phyloP scores from a whole-genome alignment of 164 flowering plant genomes.

The Nymphaea colorata region DNA sequence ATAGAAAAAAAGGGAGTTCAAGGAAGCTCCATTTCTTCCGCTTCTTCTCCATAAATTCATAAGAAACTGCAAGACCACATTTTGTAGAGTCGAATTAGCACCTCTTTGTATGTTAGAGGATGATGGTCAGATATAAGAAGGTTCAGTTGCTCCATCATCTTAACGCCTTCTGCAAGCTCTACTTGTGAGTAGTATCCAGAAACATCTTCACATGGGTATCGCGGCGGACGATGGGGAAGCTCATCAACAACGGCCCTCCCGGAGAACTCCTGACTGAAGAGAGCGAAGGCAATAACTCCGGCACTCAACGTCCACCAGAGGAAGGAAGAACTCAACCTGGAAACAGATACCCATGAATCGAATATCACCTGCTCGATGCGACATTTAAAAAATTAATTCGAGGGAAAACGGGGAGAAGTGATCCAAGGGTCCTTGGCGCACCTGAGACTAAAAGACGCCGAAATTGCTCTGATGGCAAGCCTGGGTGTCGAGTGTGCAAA shows the following conservation, averaged over 20 bases:
- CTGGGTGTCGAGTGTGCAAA: neutral
- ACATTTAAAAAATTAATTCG: neutral
- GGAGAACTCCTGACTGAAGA: too few species aligned
- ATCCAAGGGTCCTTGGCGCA: neutral
- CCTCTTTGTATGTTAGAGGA: constrained; percentile 34
- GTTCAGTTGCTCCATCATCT: constrained; percentile 24
- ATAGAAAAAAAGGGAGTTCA: neutral
- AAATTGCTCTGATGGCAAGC: neutral
- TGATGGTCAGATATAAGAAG: constrained; percentile 24
- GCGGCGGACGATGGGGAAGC: constrained; percentile 5
- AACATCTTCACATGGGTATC: constrained; percentile 39
- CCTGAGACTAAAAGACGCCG: neutral
- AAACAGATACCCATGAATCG: too few species aligned
- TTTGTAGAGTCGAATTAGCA: neutral
- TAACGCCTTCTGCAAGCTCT: constrained; percentile 19
- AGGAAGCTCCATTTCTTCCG: neutral
- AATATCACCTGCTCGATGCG: too few species aligned
- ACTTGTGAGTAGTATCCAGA: constrained; percentile 21
- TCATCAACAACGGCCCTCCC: constrained; percentile 3
- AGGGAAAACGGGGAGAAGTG: neutral
- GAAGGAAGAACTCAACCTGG: too few species aligned
- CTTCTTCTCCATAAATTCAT: neutral
- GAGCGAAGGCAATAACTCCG: too few species aligned
- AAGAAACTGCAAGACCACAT: neutral
- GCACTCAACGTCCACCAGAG: too few species aligned